Percentiles rank a stretch among this genome's conserved stretches.
Evolutionary conservation across 257 asterid species (phyloP).

Genomic region (Ilex asprella): DNA sequence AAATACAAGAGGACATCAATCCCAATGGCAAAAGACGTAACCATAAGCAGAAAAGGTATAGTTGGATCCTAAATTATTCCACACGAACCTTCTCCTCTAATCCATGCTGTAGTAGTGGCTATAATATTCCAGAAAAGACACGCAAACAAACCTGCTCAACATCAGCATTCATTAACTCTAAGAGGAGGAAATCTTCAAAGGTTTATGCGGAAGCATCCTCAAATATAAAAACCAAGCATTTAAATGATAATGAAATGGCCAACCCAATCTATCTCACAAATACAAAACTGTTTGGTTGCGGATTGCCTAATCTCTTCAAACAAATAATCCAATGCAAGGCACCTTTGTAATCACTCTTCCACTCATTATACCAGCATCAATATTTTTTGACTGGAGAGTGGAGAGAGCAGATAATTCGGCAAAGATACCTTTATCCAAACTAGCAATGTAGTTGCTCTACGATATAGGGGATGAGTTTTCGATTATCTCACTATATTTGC

Average conservation of each 20-base stretch:
- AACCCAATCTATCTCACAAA: no score
- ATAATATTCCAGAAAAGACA: constrained; percentile 5
- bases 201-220: not conserved
- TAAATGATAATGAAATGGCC: not conserved
- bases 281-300: no score
- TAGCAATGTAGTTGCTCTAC: no score
- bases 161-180: not conserved
- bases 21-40: not conserved
- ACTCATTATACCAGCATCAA: not conserved
- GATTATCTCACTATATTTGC: no score
- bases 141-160: constrained; percentile 7
- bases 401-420: no score
- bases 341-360: not conserved
- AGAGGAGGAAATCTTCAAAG: not conserved
- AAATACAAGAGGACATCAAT: not conserved
- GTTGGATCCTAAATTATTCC: not conserved
- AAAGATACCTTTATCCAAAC: no score
- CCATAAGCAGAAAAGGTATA: not conserved
- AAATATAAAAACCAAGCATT: not conserved
- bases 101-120: constrained; percentile 15
- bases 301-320: no score
- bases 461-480: no score
- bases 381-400: no score
- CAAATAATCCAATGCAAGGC: not conserved
- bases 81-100: constrained; percentile 12